Evolutionary conservation across 2,329 filamentous ascomycete genomes (phyloP), one percentile per base, ranked within the genome.

Genomic region (Ascosphaera aggregata): DNA sequence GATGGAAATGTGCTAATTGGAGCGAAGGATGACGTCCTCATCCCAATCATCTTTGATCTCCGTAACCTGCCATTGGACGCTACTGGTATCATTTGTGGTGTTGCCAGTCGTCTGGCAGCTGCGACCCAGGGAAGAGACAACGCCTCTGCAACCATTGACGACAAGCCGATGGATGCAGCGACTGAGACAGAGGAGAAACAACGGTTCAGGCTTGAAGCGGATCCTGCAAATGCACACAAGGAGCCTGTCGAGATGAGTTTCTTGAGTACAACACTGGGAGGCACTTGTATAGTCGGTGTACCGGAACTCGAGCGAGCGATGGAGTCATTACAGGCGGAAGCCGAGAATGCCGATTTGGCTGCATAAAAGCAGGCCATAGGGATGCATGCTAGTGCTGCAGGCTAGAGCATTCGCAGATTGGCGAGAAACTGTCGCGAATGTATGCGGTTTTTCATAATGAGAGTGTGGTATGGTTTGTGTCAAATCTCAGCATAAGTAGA

Each of bases 1-100:
- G 63, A 64, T 40, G 72, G 74, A 16, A 76, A 79, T 48, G 70
- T 81, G 0, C 61, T 95, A 2, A 70, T 93, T 0, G 84, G 81
- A 9, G 69, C 76, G 43, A 80, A 71, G 36, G 58, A 60, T 36
- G 74, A 74, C 46, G 72, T 71, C 42, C 65, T 85, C 24, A 72
- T 91, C 1, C 84, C 89, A 1, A 89, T 98, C 47, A 86, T 84
- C 42, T 67, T 98, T 2, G 82, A 95, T 49, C 66, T 98, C 18
- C 73, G 71, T 16, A 73, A 72, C 34, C 62, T 95, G 32, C 80
- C 86, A 0, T 67, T 86, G 34, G 82, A 93, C 54, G 84, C 82
- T 5, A 92, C 85, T 0, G 86, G 86, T 17, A 94, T 98, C 42
- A 82, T 98, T 2, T 94, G 85, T 47, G 86, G 89, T 19, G 81